These are phyloP conservation scores for Leucoagaricus sp. DNA, from an alignment of 1,284 basidiomycete species.

Conservation along the genomic window DNA sequence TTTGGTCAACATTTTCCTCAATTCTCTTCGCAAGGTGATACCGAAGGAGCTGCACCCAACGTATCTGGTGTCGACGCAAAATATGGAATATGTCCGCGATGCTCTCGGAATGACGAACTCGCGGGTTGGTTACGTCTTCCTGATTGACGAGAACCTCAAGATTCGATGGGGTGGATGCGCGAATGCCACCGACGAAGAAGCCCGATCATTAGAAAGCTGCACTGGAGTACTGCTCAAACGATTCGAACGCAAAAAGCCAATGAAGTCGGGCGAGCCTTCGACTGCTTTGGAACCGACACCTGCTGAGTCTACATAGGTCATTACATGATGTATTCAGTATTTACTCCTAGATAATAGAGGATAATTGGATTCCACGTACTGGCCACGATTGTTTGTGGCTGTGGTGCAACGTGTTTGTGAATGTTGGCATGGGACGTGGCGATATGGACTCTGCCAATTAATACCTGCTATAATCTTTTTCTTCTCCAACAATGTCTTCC, in stretches of 20 bases:
- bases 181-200: constrained; percentile 78
- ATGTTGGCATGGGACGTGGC: constrained; percentile 23
- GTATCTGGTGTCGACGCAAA: constrained; percentile 83
- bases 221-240: constrained; percentile 73
- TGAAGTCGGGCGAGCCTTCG: background rate
- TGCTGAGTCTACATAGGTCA: background rate
- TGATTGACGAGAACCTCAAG: constrained; percentile 84
- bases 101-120: constrained; percentile 88
- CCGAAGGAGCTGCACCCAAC: constrained; percentile 68
- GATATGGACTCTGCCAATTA: constrained; percentile 15
- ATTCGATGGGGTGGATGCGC: constrained; percentile 95
- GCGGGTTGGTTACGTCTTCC: constrained; percentile 91
- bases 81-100: constrained; percentile 80
- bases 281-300: background rate
- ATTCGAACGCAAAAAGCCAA: constrained; percentile 28
- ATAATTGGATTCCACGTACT: constrained; percentile 6
- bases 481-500: constrained; percentile 57
- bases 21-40: constrained; percentile 67
- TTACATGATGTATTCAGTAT: background rate
- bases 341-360: background rate
- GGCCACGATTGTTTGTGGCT: constrained; percentile 11
- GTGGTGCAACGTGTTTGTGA: constrained; percentile 19
- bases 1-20: constrained; percentile 83
- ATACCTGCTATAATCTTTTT: constrained; percentile 5
- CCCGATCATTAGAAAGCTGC: constrained; percentile 71